Conservation (phyloP, 2,329 filamentous ascomycete species). For the Aspergillus texensis region DNA sequence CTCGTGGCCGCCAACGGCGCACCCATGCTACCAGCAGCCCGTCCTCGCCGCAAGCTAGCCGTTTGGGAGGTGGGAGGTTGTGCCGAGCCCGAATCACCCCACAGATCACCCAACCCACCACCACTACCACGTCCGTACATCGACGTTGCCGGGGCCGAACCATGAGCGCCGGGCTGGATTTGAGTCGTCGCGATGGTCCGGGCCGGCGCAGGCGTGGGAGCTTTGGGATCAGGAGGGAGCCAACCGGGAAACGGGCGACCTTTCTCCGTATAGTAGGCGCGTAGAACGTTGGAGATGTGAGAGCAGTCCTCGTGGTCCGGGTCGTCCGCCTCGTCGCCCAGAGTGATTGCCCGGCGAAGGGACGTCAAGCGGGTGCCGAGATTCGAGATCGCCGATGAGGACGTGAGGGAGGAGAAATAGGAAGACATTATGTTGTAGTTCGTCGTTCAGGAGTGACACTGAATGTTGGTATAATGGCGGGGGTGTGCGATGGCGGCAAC, state of each 20-base stretch:
- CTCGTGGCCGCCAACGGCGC: slow-evolving; percentile 23
- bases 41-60: slow-evolving; percentile 42
- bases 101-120: slow-evolving; percentile 60
- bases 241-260: slow-evolving; percentile 78
- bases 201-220: slow-evolving; percentile 55
- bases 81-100: slow-evolving; percentile 49
- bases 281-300: slow-evolving; percentile 89
- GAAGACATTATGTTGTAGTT: slow-evolving; percentile 64
- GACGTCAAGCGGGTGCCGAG: slow-evolving; percentile 60
- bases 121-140: slow-evolving; percentile 35
- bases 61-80: slow-evolving; percentile 37
- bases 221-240: slow-evolving; percentile 89
- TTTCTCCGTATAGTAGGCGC: slow-evolving; percentile 90
- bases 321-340: slow-evolving; percentile 46
- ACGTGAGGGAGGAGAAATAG: slow-evolving; percentile 73
- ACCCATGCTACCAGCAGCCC: slow-evolving; percentile 26
- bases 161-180: slow-evolving; percentile 50
- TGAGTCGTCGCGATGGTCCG: slow-evolving; percentile 54
- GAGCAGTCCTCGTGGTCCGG: slow-evolving; percentile 75
- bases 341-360: slow-evolving; percentile 52
- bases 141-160: slow-evolving; percentile 32
- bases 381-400: slow-evolving; percentile 51
- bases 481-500: neutral
- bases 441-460: slow-evolving; percentile 1
- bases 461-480: slow-evolving; percentile 2